phyloP scores from a whole-genome alignment of 2,329 filamentous ascomycete genomes.

The Calonectria naviculata region DNA sequence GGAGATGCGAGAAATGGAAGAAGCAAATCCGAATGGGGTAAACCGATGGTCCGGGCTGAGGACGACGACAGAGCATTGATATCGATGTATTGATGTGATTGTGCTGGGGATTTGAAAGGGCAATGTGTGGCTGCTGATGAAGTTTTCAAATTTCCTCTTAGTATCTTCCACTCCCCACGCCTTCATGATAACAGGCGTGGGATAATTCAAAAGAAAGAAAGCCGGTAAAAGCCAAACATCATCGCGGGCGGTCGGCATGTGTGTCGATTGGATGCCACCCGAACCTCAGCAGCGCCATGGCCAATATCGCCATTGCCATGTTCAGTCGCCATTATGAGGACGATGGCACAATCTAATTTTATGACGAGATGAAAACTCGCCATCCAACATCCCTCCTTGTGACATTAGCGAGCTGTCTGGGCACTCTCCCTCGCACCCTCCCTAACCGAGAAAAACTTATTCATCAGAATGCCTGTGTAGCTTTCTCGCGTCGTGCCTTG shows the following conservation, averaged over 20 bases:
- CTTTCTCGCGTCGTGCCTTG: not conserved
- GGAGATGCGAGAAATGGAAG: not conserved
- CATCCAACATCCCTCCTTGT: slow-evolving; percentile 3
- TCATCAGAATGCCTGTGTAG: slow-evolving; percentile 11
- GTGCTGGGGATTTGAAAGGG: no score
- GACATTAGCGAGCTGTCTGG: not conserved
- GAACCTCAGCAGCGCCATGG: slow-evolving; percentile 11
- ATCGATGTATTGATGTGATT: not conserved
- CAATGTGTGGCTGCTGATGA: not conserved
- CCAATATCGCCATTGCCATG: slow-evolving; percentile 21
- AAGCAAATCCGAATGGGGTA: not conserved
- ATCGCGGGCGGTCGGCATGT: slow-evolving; percentile 12
- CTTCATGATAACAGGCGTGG: not conserved
- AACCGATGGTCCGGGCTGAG: slow-evolving; percentile 7
- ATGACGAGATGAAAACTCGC: slow-evolving; percentile 18
- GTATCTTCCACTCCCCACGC: not conserved
- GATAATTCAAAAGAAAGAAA: not conserved
- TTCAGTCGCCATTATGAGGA: slow-evolving; percentile 26
- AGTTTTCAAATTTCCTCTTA: not conserved
- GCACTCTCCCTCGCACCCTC: not conserved
- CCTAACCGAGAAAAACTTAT: slow-evolving; percentile 13
- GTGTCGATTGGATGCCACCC: slow-evolving; percentile 22
- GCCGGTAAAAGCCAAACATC: not conserved
- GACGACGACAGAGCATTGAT: not conserved
- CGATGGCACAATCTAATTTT: slow-evolving; percentile 33